Evolutionary conservation across 331 rosid genomes (phyloP).

Genomic region (Telfairia occidentalis): DNA sequence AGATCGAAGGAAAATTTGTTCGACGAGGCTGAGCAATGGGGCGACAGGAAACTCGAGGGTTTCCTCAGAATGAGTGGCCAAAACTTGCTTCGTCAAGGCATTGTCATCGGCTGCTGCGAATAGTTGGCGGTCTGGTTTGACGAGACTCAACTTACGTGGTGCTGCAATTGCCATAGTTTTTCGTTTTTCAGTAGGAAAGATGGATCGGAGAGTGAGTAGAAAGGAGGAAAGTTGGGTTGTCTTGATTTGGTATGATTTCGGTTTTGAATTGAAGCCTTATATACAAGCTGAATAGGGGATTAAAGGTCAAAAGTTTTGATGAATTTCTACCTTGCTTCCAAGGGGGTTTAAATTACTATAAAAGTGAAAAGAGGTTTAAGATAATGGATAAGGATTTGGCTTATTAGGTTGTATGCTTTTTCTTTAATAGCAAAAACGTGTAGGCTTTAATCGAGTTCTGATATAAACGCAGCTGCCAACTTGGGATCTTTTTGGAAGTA

Average conservation of each 20-base stretch:
- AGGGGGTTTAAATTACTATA: conserved; percentile 16
- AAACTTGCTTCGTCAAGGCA: conserved; percentile 31
- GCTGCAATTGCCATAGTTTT: conserved; percentile 7
- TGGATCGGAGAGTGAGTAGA: background rate
- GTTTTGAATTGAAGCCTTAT: conserved; percentile 9
- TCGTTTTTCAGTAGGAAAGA: background rate
- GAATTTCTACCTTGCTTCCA: conserved; percentile 29
- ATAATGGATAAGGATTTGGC: conserved; percentile 9
- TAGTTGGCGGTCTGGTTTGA: background rate
- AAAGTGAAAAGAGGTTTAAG: conserved; percentile 3
- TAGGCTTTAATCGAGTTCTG: background rate
- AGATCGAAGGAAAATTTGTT: conserved; percentile 33
- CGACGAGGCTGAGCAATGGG: conserved; percentile 36
- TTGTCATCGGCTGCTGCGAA: conserved; percentile 11
- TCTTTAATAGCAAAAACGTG: background rate
- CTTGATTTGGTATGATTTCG: background rate
- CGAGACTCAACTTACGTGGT: conserved; percentile 6
- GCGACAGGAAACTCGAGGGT: conserved; percentile 21
- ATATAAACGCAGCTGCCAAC: background rate
- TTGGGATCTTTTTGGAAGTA: background rate
- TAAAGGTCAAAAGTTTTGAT: background rate
- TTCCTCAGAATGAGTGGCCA: conserved; percentile 32
- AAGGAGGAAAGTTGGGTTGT: conserved; percentile 5
- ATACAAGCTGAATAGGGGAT: conserved; percentile 11
- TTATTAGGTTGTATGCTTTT: conserved; percentile 13